Percentiles rank a stretch among this genome's conserved stretches.
Evolutionary conservation across 345 rosid genomes (phyloP).

Genomic region (Eucalyptus decipiens): DNA sequence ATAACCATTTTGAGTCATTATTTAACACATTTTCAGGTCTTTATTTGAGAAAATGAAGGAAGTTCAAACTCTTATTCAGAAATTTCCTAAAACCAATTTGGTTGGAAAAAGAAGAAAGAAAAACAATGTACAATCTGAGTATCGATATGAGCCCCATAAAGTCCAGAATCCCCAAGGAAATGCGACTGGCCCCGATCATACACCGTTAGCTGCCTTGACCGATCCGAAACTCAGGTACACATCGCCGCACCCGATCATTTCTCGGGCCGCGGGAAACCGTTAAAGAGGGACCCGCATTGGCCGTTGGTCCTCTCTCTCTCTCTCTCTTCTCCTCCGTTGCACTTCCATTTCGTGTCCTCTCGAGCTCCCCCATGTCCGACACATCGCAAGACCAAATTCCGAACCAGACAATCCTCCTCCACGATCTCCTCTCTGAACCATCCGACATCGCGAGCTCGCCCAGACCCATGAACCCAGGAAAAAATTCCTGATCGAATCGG

Average conservation of each 20-base stretch:
- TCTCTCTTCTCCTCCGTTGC: neutral
- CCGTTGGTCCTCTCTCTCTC: slow-evolving; percentile 25
- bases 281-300: slow-evolving; percentile 40
- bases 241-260: neutral
- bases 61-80: accelerated
- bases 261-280: slow-evolving; percentile 1
- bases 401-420: neutral
- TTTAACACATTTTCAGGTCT: too few relatives aligned
- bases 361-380: neutral
- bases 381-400: neutral
- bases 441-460: neutral
- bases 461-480: neutral
- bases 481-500: neutral
- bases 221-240: neutral
- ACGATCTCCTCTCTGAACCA: neutral
- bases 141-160: neutral
- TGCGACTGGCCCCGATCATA: neutral
- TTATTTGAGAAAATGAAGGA: accelerated
- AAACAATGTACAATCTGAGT: neutral
- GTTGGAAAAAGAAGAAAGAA: neutral
- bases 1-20: accelerated
- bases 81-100: neutral
- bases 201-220: neutral
- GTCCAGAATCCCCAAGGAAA: neutral
- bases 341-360: neutral